Evolutionary conservation across 2,329 filamentous ascomycete genomes (phyloP), one percentile per base, ranked within the genome.

Genomic region (Furcasterigmium sp.): DNA sequence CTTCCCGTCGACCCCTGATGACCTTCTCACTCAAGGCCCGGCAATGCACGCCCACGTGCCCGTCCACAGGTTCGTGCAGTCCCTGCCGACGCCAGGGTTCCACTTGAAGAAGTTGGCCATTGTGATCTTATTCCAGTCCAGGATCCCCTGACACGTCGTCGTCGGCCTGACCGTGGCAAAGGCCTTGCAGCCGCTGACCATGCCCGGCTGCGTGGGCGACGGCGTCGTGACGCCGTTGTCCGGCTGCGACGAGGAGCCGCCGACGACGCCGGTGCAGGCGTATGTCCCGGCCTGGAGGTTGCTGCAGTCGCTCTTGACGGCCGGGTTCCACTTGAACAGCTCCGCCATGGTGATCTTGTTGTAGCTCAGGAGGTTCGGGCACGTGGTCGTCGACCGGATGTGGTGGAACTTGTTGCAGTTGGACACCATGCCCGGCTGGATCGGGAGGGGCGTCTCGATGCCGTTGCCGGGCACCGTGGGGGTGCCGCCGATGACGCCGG

Each of bases 11-110:
- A 26, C 23, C 23, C 34, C 19, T 17, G 30, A 37, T n/a, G 10
- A 44, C 23, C 23, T 7, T 26, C 23, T 26, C 23, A 26, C 23
- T 26, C 11, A 26, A 26, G 23, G 23, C 23, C 23, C 23, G 23
- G 23, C 36, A 29, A 45, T 39, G 30, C 51, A 53, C 3, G 37
- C 40, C 19, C 46, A 49, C 1, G 42, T 36, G 19, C 42, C 26
- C 3, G 39, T 37, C 43, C 50, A 47, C 20, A 63, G 50, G n/a
- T 50, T 48, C 6, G 17, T 26, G 43, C 61, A 63, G 18, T 52
- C 46, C 5, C 36, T 41, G 4, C 53, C 53, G 14, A 60, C 50
- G n/a, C 49, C 50, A 4, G 61, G 58, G 46, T 66, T 61, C 60
- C 61, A 62, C 37, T 45, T 35, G 19, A 53, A 34, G 3, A 59